These are phyloP conservation scores for Alternaria infectoria DNA, from an alignment of 2,329 filamentous ascomycete genomes.

Conservation along the genomic window DNA sequence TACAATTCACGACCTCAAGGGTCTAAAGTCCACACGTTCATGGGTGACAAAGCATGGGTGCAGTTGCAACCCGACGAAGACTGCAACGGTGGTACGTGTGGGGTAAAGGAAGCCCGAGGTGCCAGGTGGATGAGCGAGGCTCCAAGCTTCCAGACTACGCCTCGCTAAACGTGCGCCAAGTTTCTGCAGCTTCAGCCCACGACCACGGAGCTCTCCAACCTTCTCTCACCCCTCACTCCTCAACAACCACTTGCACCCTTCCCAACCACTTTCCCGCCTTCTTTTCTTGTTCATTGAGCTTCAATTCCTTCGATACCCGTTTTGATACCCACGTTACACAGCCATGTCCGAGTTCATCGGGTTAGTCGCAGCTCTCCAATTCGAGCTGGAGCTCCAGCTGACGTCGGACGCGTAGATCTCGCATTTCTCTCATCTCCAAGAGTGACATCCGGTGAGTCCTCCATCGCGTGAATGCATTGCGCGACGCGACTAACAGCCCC, in stretches of 20 bases:
- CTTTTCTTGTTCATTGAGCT: conserved; percentile 23
- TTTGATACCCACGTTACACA: conserved; percentile 34
- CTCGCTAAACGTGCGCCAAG: conserved; percentile 30
- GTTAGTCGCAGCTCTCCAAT: conserved; percentile 52
- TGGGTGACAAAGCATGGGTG: not conserved
- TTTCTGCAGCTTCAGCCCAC: conserved; percentile 24
- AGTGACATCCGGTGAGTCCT: conserved; percentile 87
- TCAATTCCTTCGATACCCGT: conserved; percentile 29
- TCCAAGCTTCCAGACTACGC: conserved; percentile 19
- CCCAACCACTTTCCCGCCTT: conserved; percentile 30
- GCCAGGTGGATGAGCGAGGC: conserved; percentile 10
- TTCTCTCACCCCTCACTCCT: conserved; percentile 12
- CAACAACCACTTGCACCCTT: conserved; percentile 19
- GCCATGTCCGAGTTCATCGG: conserved; percentile 68
- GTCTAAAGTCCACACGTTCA: not conserved
- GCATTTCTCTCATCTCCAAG: conserved; percentile 96
- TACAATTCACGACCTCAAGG: conserved; percentile 3
- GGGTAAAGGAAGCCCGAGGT: conserved; percentile 23
- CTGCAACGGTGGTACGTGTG: conserved; percentile 15
- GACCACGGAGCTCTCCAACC: conserved; percentile 18
- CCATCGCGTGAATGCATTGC: conserved; percentile 16
- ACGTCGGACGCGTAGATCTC: conserved; percentile 66
- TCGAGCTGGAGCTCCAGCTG: conserved; percentile 42
- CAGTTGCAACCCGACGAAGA: not conserved
- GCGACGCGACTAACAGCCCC: conserved; percentile 25